phyloP scores from a whole-genome alignment of 495 filamentous ascomycete genomes.

The Podospora pseudocomata region DNA sequence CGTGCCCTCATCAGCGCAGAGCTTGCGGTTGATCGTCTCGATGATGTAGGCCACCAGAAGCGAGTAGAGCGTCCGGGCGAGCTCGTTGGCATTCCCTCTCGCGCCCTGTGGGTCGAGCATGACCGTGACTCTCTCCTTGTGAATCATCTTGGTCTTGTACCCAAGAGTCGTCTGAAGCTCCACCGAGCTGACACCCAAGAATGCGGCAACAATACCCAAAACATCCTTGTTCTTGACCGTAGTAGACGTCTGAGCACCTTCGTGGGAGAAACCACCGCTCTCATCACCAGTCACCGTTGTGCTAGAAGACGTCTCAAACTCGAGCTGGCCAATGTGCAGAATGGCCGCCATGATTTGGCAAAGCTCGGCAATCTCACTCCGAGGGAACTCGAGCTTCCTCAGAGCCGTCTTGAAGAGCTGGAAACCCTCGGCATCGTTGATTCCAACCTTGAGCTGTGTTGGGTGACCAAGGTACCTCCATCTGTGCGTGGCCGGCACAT shows the following conservation, averaged over 20 bases:
- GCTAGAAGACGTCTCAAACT: slow-evolving; percentile 75
- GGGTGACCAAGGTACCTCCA: slow-evolving; percentile 97
- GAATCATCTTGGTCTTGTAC: slow-evolving; percentile 92
- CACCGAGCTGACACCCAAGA: slow-evolving; percentile 74
- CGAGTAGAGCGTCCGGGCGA: slow-evolving; percentile 92
- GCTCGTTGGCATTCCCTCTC: slow-evolving; percentile 84
- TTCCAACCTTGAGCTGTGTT: slow-evolving; percentile 91
- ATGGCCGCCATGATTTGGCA: slow-evolving; percentile 91
- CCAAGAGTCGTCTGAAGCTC: slow-evolving; percentile 85
- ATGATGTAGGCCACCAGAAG: slow-evolving; percentile 90
- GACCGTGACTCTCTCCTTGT: slow-evolving; percentile 91
- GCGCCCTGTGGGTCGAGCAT: slow-evolving; percentile 94
- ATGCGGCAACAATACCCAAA: slow-evolving; percentile 78
- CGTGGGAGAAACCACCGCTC: slow-evolving; percentile 92
- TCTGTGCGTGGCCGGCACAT: slow-evolving; percentile 64
- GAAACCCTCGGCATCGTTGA: slow-evolving; percentile 94
- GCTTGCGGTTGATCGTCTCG: slow-evolving; percentile 83
- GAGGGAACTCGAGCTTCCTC: slow-evolving; percentile 87
- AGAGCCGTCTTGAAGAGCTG: slow-evolving; percentile 96
- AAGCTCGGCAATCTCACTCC: slow-evolving; percentile 90
- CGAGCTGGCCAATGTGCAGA: slow-evolving; percentile 91
- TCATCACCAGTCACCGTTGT: slow-evolving; percentile 80
- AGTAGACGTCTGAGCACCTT: slow-evolving; percentile 82
- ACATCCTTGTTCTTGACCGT: slow-evolving; percentile 92
- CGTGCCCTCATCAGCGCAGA: slow-evolving; percentile 82